Evolutionary conservation across 257 asterid species (phyloP).

Genomic region (Lithospermum erythrorhizon): DNA sequence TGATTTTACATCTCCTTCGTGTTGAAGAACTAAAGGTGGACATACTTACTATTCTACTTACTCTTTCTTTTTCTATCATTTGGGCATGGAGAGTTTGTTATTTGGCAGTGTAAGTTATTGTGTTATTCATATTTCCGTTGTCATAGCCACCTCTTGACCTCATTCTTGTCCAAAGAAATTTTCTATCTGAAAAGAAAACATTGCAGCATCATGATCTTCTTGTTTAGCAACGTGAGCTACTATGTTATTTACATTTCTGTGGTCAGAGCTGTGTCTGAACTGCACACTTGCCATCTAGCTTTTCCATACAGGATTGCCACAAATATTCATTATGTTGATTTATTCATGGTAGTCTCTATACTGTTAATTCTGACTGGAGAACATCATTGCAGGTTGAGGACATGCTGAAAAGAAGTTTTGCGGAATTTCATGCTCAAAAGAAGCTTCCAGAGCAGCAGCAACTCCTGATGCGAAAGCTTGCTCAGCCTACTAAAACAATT

Average conservation of each 20-base stretch:
- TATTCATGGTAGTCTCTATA: constrained; percentile 6
- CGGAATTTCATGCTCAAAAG: constrained; percentile 97
- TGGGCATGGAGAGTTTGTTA: background rate
- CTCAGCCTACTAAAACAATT: constrained; percentile 57
- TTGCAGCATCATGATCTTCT: background rate
- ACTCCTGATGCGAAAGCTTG: constrained; percentile 72
- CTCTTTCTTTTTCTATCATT: background rate
- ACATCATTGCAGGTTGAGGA: constrained; percentile 75
- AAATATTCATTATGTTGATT: background rate
- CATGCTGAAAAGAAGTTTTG: constrained; percentile 97
- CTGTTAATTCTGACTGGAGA: constrained; percentile 12
- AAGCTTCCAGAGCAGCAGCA: constrained; percentile 90
- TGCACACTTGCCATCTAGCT: background rate
- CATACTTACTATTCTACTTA: background rate
- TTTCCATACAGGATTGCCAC: background rate
- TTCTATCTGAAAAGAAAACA: background rate
- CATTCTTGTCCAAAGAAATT: background rate
- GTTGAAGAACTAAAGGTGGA: constrained; percentile 95
- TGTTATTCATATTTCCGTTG: background rate
- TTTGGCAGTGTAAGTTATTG: constrained; percentile 4
- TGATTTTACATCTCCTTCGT: constrained; percentile 96
- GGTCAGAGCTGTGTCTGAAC: background rate
- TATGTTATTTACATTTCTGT: background rate
- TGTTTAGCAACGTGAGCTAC: background rate
- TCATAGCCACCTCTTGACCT: background rate